Evolutionary conservation across 2,329 filamentous ascomycete genomes (phyloP), one percentile per base, ranked within the genome.

Genomic region (Coniella vitis): DNA sequence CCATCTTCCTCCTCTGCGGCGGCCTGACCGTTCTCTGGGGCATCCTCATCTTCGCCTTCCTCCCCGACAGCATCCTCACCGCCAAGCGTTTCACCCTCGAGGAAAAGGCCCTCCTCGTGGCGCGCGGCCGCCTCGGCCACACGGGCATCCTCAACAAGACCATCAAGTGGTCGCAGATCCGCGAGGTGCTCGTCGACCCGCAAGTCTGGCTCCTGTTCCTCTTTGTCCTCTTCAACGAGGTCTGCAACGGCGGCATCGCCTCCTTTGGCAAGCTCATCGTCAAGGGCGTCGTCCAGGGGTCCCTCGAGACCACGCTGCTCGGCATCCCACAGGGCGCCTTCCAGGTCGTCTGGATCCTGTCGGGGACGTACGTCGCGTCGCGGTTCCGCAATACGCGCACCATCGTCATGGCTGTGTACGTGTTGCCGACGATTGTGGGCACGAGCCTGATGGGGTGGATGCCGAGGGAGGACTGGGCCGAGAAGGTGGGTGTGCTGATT

Each of bases 191-290:
- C 7, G 34, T 60, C 4, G 71, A 74, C 45, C 62, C 67, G 0
- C 69, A 73, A 55, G 64, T 73, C 7, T 72, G 69, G 68, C 59
- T 72, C 1, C 52, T 71, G 4, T 69, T 70, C 45, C 51, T 72
- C 1, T 74, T 69, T 46, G 67, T 67, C 3, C 60, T 79, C 0
- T 60, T 77, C 16, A 79, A 79, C 48, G 75, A 79, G 55, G 62
- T 67, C 2, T 69, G 79, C 54, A 79, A 70, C 42, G 74, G 74
- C 3, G 76, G 76, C 0, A 60, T 76, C 8, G 70, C 75, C 4
- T 78, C 75, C 54, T 79, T 79, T 53, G 71, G 73, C 35, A 78
- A 75, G 47, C 66, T 76, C 19, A 78, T 79, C 47, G 69, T 79
- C 57, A 77, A 78, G 48, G 69, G 72, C 1, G 61, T 76, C 2